Conservation (phyloP, 2,329 filamentous ascomycete genomes). For the Epichloe brachyelytri region DNA sequence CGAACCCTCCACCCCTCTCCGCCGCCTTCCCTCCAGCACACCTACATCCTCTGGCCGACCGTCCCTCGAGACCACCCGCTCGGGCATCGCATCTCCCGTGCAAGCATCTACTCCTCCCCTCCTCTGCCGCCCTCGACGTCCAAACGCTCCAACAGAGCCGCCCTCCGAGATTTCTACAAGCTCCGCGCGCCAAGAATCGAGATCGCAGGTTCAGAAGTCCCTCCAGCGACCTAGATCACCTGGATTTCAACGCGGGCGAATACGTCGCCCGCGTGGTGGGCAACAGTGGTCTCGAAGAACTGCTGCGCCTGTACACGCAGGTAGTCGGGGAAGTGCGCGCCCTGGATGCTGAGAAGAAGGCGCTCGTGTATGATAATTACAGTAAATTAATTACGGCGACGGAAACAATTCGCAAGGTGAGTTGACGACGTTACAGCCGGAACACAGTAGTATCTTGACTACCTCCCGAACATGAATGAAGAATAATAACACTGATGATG, state of each 20-base stretch:
- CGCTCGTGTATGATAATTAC: constrained; percentile 96
- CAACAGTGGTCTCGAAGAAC: constrained; percentile 51
- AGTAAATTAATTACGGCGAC: constrained; percentile 94
- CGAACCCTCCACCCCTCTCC: constrained; percentile 43
- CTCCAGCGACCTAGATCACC: constrained; percentile 58
- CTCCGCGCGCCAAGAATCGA: constrained; percentile 39
- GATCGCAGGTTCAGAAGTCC: constrained; percentile 42
- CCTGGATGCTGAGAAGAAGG: constrained; percentile 91
- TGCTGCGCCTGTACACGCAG: constrained; percentile 57
- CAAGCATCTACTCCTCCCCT: constrained; percentile 25
- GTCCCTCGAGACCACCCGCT: constrained; percentile 54
- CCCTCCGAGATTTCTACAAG: constrained; percentile 91
- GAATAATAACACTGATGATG: background rate
- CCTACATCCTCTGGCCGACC: constrained; percentile 66
- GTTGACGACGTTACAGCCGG: background rate
- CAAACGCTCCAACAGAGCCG: constrained; percentile 61
- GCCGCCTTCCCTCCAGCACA: constrained; percentile 43
- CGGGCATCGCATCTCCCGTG: constrained; percentile 41
- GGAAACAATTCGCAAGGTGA: constrained; percentile 75
- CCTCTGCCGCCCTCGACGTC: constrained; percentile 20
- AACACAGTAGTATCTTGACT: too few relatives aligned
- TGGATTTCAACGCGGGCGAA: constrained; percentile 57
- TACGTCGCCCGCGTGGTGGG: constrained; percentile 51
- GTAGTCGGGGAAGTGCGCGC: constrained; percentile 73
- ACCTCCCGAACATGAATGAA: background rate